phyloP scores from a whole-genome alignment of 495 filamentous ascomycete species.

The Clohesyomyces aquaticus region DNA sequence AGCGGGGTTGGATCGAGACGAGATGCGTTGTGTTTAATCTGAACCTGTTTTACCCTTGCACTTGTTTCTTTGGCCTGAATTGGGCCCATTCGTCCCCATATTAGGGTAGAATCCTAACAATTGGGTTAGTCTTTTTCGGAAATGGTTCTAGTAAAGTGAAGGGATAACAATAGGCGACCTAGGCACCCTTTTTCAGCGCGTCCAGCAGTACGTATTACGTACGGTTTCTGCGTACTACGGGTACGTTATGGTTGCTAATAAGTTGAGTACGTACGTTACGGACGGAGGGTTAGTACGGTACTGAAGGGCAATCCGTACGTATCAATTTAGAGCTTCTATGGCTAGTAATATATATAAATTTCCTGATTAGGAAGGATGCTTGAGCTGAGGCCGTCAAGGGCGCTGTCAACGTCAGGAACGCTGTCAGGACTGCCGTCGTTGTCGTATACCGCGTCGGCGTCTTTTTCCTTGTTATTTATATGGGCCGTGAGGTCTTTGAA shows the following conservation, averaged over 20 bases:
- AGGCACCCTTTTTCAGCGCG: background rate
- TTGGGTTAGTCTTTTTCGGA: too few species aligned
- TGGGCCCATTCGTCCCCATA: too few species aligned
- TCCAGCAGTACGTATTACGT: background rate
- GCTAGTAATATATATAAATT: constrained; percentile 1
- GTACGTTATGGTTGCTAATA: background rate
- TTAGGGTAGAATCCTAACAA: too few species aligned
- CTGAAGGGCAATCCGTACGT: background rate
- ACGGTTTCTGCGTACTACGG: background rate
- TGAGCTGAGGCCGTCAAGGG: background rate
- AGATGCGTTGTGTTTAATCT: too few species aligned
- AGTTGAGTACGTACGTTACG: background rate
- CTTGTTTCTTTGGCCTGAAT: too few species aligned
- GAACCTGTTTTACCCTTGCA: too few species aligned
- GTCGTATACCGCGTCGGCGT: background rate
- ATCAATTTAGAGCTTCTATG: background rate
- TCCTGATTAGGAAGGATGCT: background rate
- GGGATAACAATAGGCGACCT: too few species aligned
- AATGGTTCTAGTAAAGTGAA: too few species aligned
- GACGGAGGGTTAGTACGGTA: background rate
- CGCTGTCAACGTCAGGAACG: background rate
- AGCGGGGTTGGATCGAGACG: too few species aligned
- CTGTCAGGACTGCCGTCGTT: background rate
- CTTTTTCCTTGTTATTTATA: background rate
- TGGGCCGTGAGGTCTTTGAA: background rate